A percentile compares a stretch with the other conserved stretches of the same genome.
phyloP scores from a whole-genome alignment of 495 filamentous ascomycete species.

The Daldinia concentrica region DNA sequence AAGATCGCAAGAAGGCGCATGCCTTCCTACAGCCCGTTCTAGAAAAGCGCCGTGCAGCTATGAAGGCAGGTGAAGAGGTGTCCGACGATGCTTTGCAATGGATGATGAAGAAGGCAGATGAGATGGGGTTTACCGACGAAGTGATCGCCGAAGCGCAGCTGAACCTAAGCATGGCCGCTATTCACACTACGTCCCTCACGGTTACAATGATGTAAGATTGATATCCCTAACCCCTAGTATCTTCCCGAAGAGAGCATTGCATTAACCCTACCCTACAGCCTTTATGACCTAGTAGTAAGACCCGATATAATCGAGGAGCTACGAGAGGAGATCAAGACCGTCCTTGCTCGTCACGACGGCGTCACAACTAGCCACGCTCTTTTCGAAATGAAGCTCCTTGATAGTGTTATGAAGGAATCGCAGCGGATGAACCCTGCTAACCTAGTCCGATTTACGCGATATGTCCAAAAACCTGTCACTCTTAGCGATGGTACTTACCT shows the following conservation, averaged over 20 bases:
- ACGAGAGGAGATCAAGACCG: conserved; percentile 41
- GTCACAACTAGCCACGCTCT: conserved; percentile 43
- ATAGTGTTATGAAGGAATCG: conserved; percentile 45
- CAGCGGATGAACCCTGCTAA: conserved; percentile 41
- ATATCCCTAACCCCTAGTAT: background rate
- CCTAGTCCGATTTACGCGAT: conserved; percentile 49
- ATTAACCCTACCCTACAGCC: conserved; percentile 22
- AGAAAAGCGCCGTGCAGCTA: conserved; percentile 27
- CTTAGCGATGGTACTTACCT: conserved; percentile 55
- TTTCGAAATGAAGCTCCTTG: conserved; percentile 45
- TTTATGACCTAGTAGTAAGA: conserved; percentile 54
- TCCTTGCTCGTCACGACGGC: conserved; percentile 34
- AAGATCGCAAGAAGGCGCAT: conserved; percentile 42
- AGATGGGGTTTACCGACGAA: conserved; percentile 28
- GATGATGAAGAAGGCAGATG: conserved; percentile 47
- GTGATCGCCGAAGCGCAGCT: conserved; percentile 51
- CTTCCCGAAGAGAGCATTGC: background rate
- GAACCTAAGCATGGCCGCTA: conserved; percentile 45
- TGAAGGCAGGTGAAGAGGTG: conserved; percentile 34
- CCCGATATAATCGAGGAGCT: conserved; percentile 43
- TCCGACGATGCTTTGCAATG: conserved; percentile 54
- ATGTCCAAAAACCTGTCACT: conserved; percentile 50
- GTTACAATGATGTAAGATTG: conserved; percentile 39
- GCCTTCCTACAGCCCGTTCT: conserved; percentile 47
- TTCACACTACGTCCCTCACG: conserved; percentile 48